Conservation (phyloP, 257 asterid species). For the Plantago ovata region DNA sequence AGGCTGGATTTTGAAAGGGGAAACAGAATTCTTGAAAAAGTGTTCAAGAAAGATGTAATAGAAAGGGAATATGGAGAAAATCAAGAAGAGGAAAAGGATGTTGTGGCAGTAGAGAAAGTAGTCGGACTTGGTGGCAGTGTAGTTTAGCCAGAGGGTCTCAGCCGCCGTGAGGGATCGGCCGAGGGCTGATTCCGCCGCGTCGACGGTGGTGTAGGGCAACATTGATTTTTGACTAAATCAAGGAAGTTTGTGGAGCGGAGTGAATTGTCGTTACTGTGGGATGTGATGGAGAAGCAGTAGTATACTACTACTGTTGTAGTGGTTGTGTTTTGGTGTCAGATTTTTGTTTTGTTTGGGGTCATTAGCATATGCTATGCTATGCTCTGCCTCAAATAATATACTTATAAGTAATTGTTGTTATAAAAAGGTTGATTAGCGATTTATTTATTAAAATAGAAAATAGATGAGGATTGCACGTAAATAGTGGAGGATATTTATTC, state of each 20-base stretch:
- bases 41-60: constrained; percentile 61
- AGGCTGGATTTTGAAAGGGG: constrained; percentile 71
- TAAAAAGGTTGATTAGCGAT: no score
- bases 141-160: constrained; percentile 79
- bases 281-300: no score
- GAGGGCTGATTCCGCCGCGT: constrained; percentile 70
- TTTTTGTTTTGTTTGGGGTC: no score
- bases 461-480: no score
- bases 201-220: constrained; percentile 78
- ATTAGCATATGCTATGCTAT: no score
- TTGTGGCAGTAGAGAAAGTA: constrained; percentile 86
- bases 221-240: constrained; percentile 27
- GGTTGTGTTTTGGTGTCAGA: no score
- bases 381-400: no score
- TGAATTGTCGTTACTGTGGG: background rate
- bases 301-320: no score
- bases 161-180: constrained; percentile 67
- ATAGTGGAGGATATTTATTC: no score
- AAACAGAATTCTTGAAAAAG: constrained; percentile 34
- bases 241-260: constrained; percentile 9
- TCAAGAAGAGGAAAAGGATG: constrained; percentile 72
- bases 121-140: constrained; percentile 83
- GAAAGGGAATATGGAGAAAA: constrained; percentile 75
- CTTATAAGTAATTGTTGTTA: no score
- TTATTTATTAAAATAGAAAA: no score